phyloP scores from a whole-genome alignment of 2,329 filamentous ascomycete genomes.

The Anisogramma anomala region DNA sequence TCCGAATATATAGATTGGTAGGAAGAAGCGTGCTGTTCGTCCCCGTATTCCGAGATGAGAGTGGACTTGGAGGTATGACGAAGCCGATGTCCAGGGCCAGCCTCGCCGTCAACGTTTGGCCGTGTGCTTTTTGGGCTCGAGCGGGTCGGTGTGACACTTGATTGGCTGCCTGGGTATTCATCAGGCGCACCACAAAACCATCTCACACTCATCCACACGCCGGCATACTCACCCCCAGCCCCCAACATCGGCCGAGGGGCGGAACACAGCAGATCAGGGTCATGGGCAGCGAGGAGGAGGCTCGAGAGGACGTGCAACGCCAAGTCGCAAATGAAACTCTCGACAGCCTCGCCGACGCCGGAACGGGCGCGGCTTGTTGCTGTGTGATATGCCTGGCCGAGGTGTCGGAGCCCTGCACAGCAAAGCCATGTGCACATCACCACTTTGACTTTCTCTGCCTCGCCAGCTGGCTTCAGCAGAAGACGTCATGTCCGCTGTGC shows the following conservation, averaged over 20 bases:
- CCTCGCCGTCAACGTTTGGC: too few species aligned
- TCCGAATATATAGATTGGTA: too few species aligned
- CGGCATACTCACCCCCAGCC: too few species aligned
- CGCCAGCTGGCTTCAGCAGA: constrained; percentile 66
- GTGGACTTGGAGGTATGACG: too few species aligned
- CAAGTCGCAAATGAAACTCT: constrained; percentile 35
- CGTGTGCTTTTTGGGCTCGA: too few species aligned
- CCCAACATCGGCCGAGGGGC: too few species aligned
- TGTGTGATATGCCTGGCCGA: constrained; percentile 83
- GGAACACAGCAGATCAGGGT: neutral
- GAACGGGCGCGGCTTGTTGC: constrained; percentile 35
- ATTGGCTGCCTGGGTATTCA: too few species aligned
- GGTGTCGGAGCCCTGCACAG: constrained; percentile 59
- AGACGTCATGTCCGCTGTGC: constrained; percentile 70
- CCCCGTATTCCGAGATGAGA: too few species aligned
- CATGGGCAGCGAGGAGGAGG: constrained; percentile 7
- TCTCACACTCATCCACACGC: neutral
- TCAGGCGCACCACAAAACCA: too few species aligned
- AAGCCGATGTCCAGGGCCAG: too few species aligned
- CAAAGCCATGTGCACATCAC: constrained; percentile 65
- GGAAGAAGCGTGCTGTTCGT: too few species aligned
- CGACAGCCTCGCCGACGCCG: constrained; percentile 25
- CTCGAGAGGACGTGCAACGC: constrained; percentile 26
- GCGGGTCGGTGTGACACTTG: too few species aligned
- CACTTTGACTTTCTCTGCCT: constrained; percentile 82